Evolutionary conservation across 1,139 yeast genomes (phyloP).

Genomic region (Trichomonascaceae sp.): DNA sequence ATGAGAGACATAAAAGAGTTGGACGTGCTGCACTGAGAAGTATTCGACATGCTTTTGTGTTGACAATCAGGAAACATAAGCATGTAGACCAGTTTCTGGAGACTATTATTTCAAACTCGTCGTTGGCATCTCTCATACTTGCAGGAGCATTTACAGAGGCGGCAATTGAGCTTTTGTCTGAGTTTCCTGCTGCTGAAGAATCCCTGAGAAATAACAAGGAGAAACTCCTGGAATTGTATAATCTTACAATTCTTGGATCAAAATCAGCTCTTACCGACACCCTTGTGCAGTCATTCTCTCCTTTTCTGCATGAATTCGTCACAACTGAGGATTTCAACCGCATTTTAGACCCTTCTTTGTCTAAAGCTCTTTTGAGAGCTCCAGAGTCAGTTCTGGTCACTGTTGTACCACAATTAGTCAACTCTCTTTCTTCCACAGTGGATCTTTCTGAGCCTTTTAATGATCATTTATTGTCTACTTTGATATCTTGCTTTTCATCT

Average conservation of each 20-base stretch:
- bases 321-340: slow-evolving; percentile 39
- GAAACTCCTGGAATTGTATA: slow-evolving; percentile 24
- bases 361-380: slow-evolving; percentile 73
- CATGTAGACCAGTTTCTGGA: slow-evolving; percentile 19
- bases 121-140: slow-evolving; percentile 17
- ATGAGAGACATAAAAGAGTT: slow-evolving; percentile 21
- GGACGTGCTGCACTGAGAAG: slow-evolving; percentile 26
- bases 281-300: slow-evolving; percentile 33
- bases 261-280: slow-evolving; percentile 21
- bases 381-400: slow-evolving; percentile 63
- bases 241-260: slow-evolving; percentile 28
- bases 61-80: slow-evolving; percentile 9
- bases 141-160: slow-evolving; percentile 29
- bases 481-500: slow-evolving; percentile 64
- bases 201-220: slow-evolving; percentile 17
- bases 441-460: slow-evolving; percentile 40
- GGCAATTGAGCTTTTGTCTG: slow-evolving; percentile 23
- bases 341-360: slow-evolving; percentile 54
- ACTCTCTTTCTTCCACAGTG: slow-evolving; percentile 32
- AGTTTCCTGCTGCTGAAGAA: slow-evolving; percentile 23
- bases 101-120: slow-evolving; percentile 13
- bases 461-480: slow-evolving; percentile 48
- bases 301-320: slow-evolving; percentile 42
- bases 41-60: slow-evolving; percentile 22
- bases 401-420: slow-evolving; percentile 46